Percentiles rank a stretch among this genome's conserved stretches.
Conservation (phyloP, 2,329 filamentous ascomycete genomes). For the Fusarium brachygibbosum region DNA sequence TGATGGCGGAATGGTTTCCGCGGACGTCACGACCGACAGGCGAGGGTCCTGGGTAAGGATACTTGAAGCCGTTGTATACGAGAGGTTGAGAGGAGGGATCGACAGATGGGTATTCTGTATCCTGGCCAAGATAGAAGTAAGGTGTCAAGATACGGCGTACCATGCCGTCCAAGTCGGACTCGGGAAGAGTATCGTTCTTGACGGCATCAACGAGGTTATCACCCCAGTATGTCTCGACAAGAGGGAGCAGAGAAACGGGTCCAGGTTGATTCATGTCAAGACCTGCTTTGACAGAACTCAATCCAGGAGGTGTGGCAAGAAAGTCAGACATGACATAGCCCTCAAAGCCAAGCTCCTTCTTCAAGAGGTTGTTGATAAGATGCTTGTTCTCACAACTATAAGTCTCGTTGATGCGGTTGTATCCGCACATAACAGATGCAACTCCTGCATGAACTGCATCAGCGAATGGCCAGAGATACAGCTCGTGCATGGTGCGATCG, state of each 20-base stretch:
- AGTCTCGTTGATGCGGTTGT: slow-evolving; percentile 79
- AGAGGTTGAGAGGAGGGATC: slow-evolving; percentile 7
- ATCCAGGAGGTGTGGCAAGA: slow-evolving; percentile 74
- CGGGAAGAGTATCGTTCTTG: slow-evolving; percentile 1
- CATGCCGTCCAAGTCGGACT: slow-evolving; percentile 1
- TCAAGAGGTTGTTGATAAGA: slow-evolving; percentile 75
- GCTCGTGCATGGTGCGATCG: slow-evolving; percentile 59
- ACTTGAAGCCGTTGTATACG: not conserved
- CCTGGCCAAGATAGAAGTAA: slow-evolving; percentile 16
- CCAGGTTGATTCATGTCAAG: slow-evolving; percentile 80
- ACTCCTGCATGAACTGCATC: slow-evolving; percentile 75
- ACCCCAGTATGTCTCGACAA: not conserved
- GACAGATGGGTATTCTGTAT: slow-evolving; percentile 1
- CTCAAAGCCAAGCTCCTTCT: slow-evolving; percentile 70
- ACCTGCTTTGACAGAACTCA: slow-evolving; percentile 72
- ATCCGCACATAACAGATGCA: slow-evolving; percentile 71
- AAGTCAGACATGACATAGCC: slow-evolving; percentile 79
- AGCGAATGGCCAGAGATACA: slow-evolving; percentile 73
- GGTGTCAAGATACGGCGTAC: slow-evolving; percentile 12
- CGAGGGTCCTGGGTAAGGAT: slow-evolving; percentile 59
- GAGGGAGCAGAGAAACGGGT: slow-evolving; percentile 52
- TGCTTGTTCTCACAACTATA: slow-evolving; percentile 79
- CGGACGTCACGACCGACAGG: slow-evolving; percentile 69
- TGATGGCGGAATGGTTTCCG: slow-evolving; percentile 73
- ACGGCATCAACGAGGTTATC: not conserved